A percentile compares a stretch with the other conserved stretches of the same genome.
These are phyloP conservation scores for Aureobasidium subglaciale DNA, from an alignment of 2,329 filamentous ascomycete genomes.

Conservation along the genomic window DNA sequence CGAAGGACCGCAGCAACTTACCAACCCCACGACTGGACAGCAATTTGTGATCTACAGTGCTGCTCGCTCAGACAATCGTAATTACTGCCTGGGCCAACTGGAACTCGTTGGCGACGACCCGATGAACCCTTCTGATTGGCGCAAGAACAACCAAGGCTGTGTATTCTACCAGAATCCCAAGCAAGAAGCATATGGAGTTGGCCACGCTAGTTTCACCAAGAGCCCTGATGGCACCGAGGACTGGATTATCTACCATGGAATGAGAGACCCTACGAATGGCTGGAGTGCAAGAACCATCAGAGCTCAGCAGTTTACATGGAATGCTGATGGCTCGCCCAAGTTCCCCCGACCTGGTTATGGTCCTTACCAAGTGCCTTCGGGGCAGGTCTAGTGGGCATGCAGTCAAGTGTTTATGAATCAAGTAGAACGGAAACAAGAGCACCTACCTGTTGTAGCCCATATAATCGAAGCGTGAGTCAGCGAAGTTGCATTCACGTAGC, in stretches of 20 bases:
- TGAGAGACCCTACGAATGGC: constrained; percentile 41
- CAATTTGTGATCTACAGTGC: constrained; percentile 45
- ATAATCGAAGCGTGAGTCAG: no score
- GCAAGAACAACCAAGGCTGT: constrained; percentile 40
- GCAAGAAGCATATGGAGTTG: constrained; percentile 41
- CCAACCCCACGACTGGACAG: constrained; percentile 40
- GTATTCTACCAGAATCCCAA: constrained; percentile 45
- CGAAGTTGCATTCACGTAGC: no score
- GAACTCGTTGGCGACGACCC: constrained; percentile 44
- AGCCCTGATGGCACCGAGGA: constrained; percentile 42
- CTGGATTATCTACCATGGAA: constrained; percentile 50
- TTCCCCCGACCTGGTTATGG: constrained; percentile 46
- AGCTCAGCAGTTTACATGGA: constrained; percentile 44
- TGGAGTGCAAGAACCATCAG: constrained; percentile 44
- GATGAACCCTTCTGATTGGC: constrained; percentile 43
- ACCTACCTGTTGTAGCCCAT: neutral
- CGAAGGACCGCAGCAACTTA: constrained; percentile 45
- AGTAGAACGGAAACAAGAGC: neutral
- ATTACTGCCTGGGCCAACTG: constrained; percentile 47
- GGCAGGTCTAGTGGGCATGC: constrained; percentile 20
- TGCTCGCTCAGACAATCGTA: constrained; percentile 44
- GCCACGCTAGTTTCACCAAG: constrained; percentile 45
- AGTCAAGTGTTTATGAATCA: no score
- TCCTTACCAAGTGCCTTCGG: constrained; percentile 36
- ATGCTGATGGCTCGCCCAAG: constrained; percentile 39